Percentiles rank a stretch among this genome's conserved stretches.
These are phyloP conservation scores for Colletotrichum somersetense DNA, from an alignment of 2,329 filamentous ascomycete species.

Conservation along the genomic window DNA sequence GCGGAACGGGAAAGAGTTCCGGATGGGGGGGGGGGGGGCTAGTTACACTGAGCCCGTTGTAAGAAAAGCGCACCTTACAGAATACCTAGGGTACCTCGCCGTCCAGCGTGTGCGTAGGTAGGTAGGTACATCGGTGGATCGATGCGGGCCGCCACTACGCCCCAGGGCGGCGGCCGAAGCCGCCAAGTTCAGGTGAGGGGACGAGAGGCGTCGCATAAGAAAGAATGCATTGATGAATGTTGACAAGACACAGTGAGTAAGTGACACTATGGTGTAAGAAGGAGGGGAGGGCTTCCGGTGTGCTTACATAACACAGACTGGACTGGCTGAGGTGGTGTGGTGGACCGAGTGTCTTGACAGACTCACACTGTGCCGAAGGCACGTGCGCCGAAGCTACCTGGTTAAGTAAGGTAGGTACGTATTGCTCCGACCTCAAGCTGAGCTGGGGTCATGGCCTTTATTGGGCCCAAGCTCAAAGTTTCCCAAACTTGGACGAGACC, in stretches of 20 bases:
- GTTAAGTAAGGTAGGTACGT: neutral
- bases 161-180: slow-evolving; percentile 15
- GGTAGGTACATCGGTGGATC: neutral
- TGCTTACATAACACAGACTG: slow-evolving; percentile 21
- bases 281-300: too few relatives aligned
- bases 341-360: neutral
- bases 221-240: neutral
- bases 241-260: neutral
- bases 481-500: slow-evolving; percentile 1
- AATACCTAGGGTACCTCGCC: neutral
- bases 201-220: neutral
- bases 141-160: slow-evolving; percentile 25
- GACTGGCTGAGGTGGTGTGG: too few relatives aligned
- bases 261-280: neutral
- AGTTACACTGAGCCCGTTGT: neutral
- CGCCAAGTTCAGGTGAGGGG: slow-evolving; percentile 23
- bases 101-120: neutral
- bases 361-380: slow-evolving; percentile 15
- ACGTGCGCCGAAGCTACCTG: slow-evolving; percentile 20
- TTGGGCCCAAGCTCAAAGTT: slow-evolving; percentile 34
- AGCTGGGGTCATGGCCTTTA: slow-evolving; percentile 15
- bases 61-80: neutral
- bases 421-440: neutral
- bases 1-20: neutral
- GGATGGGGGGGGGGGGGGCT: neutral